phyloP scores from a whole-genome alignment of 805 yeast species.

The Dipodascopsis uninucleata region DNA sequence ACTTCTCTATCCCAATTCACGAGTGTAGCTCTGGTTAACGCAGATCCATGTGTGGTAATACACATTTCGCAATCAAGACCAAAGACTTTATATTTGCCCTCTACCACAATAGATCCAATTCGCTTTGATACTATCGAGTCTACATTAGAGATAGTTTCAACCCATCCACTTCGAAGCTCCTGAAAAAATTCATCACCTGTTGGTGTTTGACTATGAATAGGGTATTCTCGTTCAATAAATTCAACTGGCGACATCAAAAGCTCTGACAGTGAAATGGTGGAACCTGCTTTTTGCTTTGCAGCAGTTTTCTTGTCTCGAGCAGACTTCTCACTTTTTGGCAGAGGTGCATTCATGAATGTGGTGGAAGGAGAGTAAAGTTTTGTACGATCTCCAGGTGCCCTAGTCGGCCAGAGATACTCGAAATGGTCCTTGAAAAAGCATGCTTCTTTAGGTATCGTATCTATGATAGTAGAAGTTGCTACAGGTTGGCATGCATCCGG shows the following conservation, averaged over 20 bases:
- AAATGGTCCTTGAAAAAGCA: constrained; percentile 43
- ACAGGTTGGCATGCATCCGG: constrained; percentile 26
- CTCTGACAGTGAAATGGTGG: constrained; percentile 40
- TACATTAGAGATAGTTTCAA: constrained; percentile 46
- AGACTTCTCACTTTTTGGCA: constrained; percentile 54
- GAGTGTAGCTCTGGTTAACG: constrained; percentile 72
- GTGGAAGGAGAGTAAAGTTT: constrained; percentile 52
- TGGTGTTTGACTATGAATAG: constrained; percentile 50
- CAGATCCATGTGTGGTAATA: constrained; percentile 55
- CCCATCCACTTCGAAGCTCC: constrained; percentile 44
- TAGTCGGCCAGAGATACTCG: constrained; percentile 46
- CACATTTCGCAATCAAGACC: constrained; percentile 97
- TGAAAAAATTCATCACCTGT: not conserved
- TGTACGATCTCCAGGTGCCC: constrained; percentile 64
- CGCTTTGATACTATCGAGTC: constrained; percentile 38
- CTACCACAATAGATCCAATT: constrained; percentile 6
- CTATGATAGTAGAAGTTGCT: constrained; percentile 11
- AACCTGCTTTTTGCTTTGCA: constrained; percentile 31
- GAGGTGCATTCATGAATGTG: constrained; percentile 54
- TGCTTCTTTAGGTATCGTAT: constrained; percentile 27
- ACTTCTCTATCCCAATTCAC: constrained; percentile 46
- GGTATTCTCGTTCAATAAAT: constrained; percentile 51
- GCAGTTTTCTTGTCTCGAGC: constrained; percentile 36
- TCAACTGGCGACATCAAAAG: constrained; percentile 51
- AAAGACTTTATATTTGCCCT: constrained; percentile 40